Conservation (phyloP, 192 early-diverging fungal genomes). For the Coemansia sp. region DNA sequence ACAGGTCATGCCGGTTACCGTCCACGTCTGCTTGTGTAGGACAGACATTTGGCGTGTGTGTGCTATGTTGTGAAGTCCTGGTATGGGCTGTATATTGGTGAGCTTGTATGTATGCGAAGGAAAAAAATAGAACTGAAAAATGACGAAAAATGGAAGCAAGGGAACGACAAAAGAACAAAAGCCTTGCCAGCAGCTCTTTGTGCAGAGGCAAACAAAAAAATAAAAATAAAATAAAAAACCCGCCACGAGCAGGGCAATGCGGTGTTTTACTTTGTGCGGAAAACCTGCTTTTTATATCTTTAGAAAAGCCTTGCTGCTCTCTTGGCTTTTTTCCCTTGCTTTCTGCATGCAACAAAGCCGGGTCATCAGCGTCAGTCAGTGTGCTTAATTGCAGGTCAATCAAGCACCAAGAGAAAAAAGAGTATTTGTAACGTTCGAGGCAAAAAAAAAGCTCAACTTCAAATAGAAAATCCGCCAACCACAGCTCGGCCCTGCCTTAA, state of each 20-base stretch:
- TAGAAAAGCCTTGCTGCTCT: not conserved
- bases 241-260: not conserved
- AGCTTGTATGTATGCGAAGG: not conserved
- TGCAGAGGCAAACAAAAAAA: not conserved
- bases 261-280: not conserved
- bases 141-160: not conserved
- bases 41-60: not conserved
- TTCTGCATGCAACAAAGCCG: not conserved
- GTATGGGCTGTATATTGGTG: too few species aligned
- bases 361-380: not conserved
- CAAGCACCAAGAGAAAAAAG: not conserved
- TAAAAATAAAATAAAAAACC: not conserved
- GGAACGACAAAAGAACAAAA: constrained; percentile 1
- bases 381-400: not conserved
- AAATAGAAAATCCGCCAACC: too few species aligned
- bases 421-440: not conserved
- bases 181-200: not conserved
- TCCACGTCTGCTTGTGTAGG: constrained; percentile 7
- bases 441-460: too few species aligned
- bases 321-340: not conserved
- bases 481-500: too few species aligned
- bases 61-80: not conserved
- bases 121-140: constrained; percentile 3
- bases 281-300: not conserved
- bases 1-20: constrained; percentile 67